A percentile compares a stretch with the other conserved stretches of the same genome.
phyloP scores from a whole-genome alignment of 129 eudicot genomes.

The Tanacetum coccineum region DNA sequence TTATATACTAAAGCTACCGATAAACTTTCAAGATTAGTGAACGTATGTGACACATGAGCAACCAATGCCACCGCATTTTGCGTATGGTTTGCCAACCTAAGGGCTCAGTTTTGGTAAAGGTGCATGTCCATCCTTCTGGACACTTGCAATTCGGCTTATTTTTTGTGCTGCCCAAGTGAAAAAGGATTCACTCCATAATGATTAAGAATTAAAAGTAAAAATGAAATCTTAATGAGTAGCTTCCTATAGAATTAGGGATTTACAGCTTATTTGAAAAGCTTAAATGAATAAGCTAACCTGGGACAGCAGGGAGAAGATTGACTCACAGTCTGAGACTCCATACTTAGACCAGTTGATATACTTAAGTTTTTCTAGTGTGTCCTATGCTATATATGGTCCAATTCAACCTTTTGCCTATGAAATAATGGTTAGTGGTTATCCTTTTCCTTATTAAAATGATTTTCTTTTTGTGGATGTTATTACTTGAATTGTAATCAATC shows the following conservation, averaged over 20 bases:
- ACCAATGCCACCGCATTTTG: slow-evolving; percentile 29
- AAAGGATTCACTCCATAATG: not conserved
- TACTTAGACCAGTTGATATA: slow-evolving; percentile 4
- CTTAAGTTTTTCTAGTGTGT: slow-evolving; percentile 13
- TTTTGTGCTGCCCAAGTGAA: slow-evolving; percentile 21
- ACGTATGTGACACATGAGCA: slow-evolving; percentile 32
- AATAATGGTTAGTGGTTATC: not conserved
- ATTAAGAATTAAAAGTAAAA: not conserved
- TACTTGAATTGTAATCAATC: slow-evolving; percentile 10
- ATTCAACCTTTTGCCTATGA: not conserved
- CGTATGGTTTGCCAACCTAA: slow-evolving; percentile 24
- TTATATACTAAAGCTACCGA: slow-evolving; percentile 1
- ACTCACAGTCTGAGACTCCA: slow-evolving; percentile 30
- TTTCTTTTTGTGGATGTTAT: slow-evolving; percentile 10
- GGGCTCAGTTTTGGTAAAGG: slow-evolving; percentile 30
- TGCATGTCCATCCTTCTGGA: slow-evolving; percentile 34
- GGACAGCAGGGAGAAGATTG: slow-evolving; percentile 28
- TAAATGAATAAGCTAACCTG: not conserved
- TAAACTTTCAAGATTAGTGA: slow-evolving; percentile 8
- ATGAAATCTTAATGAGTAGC: not conserved
- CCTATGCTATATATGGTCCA: slow-evolving; percentile 17
- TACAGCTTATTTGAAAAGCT: slow-evolving; percentile 2
- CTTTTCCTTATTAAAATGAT: slow-evolving; percentile 1
- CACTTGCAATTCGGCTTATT: slow-evolving; percentile 33
- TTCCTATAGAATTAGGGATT: not conserved